Conservation (phyloP, 306 rosid genomes). For the Malus orientalis region DNA sequence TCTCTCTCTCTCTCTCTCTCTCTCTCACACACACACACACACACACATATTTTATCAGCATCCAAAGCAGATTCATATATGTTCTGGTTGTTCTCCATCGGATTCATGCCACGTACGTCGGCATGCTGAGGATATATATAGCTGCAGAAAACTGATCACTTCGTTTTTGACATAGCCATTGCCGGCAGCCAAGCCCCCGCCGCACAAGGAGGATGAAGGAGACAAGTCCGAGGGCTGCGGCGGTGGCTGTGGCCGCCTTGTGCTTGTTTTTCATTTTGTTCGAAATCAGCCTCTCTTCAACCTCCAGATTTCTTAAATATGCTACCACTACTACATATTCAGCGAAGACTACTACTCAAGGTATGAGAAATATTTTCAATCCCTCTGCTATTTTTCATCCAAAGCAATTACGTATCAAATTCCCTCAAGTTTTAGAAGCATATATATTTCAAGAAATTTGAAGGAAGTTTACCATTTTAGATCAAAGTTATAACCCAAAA, state of each 20-base stretch:
- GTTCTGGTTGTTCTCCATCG: neutral
- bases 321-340: conserved; percentile 7
- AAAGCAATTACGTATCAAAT: neutral
- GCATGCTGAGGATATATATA: neutral
- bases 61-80: neutral
- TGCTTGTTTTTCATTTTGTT: neutral
- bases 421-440: too few relatives aligned
- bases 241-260: neutral
- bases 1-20: too few relatives aligned
- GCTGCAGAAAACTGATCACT: neutral
- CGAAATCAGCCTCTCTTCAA: neutral
- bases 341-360: neutral
- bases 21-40: too few relatives aligned
- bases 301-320: conserved; percentile 3
- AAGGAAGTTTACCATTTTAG: too few relatives aligned
- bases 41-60: neutral
- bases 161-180: neutral
- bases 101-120: neutral
- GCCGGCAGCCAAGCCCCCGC: neutral
- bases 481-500: too few relatives aligned
- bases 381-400: neutral
- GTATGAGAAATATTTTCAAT: neutral
- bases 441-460: too few relatives aligned
- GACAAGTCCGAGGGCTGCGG: neutral
- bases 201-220: neutral